Conservation (phyloP, 1,284 basidiomycete species). For the Cutaneotrichosporon spelunceum region DNA sequence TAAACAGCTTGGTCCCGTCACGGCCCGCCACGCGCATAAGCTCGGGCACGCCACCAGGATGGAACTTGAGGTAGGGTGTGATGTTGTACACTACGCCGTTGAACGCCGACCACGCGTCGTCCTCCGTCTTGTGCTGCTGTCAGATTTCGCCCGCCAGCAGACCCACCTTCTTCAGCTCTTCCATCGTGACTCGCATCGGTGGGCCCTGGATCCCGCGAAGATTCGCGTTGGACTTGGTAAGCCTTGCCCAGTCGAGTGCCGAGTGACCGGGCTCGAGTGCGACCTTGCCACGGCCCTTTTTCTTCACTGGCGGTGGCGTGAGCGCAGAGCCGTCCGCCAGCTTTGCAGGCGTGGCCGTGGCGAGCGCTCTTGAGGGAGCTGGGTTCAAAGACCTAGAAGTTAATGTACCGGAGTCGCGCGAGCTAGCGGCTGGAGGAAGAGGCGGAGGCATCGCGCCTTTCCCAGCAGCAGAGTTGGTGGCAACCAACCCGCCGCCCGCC, state of each 20-base stretch:
- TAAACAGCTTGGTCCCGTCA: slow-evolving; percentile 90
- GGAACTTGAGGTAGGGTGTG: slow-evolving; percentile 84
- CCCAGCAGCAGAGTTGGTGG: neutral
- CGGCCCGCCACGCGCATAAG: slow-evolving; percentile 93
- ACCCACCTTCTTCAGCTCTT: slow-evolving; percentile 78
- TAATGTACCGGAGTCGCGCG: slow-evolving; percentile 60
- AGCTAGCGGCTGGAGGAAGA: slow-evolving; percentile 53
- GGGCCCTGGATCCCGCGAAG: slow-evolving; percentile 60
- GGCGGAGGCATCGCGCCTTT: neutral
- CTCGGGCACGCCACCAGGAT: slow-evolving; percentile 91
- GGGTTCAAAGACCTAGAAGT: neutral
- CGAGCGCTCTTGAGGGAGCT: neutral
- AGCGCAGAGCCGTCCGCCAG: slow-evolving; percentile 5
- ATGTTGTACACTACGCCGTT: slow-evolving; percentile 96
- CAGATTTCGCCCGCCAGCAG: neutral
- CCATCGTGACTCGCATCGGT: slow-evolving; percentile 72
- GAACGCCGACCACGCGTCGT: slow-evolving; percentile 91
- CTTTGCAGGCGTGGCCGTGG: neutral
- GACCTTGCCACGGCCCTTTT: slow-evolving; percentile 71
- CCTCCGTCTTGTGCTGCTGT: slow-evolving; percentile 52
- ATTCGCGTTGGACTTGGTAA: slow-evolving; percentile 75
- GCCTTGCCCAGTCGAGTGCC: slow-evolving; percentile 88
- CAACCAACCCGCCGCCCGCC: slow-evolving; percentile 29
- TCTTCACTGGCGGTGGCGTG: slow-evolving; percentile 30
- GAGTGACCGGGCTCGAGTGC: slow-evolving; percentile 87